These are phyloP conservation scores for Cerioporus squamosus DNA, from an alignment of 1,284 basidiomycete species.

Conservation along the genomic window DNA sequence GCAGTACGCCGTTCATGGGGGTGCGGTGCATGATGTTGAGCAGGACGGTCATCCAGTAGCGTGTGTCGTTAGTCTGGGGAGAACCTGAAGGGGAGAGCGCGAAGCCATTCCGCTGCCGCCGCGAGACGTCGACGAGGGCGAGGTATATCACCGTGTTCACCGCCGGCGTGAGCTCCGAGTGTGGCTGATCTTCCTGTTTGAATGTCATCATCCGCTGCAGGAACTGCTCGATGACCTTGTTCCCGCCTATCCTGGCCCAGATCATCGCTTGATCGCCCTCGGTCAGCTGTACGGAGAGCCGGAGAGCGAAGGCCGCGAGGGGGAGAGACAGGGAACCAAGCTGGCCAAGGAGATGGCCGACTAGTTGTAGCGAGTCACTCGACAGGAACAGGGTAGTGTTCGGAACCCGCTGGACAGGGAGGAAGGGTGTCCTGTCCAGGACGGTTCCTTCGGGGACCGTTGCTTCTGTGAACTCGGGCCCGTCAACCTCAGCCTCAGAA, in stretches of 20 bases:
- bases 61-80: background rate
- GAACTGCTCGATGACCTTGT: background rate
- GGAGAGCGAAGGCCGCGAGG: too few species aligned
- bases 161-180: background rate
- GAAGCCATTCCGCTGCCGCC: background rate
- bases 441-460: background rate
- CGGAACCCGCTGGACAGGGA: background rate
- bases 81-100: background rate
- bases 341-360: background rate
- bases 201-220: background rate
- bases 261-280: too few species aligned
- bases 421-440: background rate
- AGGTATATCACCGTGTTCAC: constrained; percentile 1
- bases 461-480: background rate
- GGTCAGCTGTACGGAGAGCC: too few species aligned
- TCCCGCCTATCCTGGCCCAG: too few species aligned
- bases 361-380: background rate
- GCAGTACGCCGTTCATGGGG: background rate
- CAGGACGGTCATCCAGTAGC: background rate
- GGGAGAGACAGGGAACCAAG: too few species aligned
- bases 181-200: too few species aligned
- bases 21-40: background rate
- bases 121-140: background rate
- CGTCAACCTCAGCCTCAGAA: background rate
- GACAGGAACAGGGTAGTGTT: background rate